Evolutionary conservation across 768 basidiomycete genomes (phyloP).

Genomic region (Lactarius evosmus): DNA sequence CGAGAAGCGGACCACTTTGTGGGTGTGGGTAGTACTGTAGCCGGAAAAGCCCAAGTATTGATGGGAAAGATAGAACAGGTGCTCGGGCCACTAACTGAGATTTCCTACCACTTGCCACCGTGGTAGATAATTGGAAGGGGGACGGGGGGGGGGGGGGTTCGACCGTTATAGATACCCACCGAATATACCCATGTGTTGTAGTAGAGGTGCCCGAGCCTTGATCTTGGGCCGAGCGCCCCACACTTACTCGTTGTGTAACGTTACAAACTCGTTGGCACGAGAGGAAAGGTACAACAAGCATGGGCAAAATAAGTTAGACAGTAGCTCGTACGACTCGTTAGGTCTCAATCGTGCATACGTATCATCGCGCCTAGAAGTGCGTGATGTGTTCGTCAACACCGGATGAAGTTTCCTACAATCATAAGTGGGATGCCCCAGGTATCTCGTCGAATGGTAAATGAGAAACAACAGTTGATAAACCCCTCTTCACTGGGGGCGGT

Average conservation of each 20-base stretch:
- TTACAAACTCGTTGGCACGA: constrained; percentile 1
- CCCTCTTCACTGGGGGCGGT: constrained; percentile 56
- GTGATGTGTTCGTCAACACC: constrained; percentile 34
- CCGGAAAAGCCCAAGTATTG: too few relatives aligned
- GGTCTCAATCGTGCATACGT: neutral
- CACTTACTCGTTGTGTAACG: neutral
- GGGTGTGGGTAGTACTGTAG: too few relatives aligned
- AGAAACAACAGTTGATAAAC: constrained; percentile 84
- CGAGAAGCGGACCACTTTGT: too few relatives aligned
- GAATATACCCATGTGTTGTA: too few relatives aligned
- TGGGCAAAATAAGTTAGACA: constrained; percentile 3
- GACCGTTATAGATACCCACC: too few relatives aligned
- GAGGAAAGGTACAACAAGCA: neutral
- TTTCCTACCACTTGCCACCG: too few relatives aligned
- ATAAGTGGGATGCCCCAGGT: constrained; percentile 86
- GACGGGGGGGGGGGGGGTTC: too few relatives aligned
- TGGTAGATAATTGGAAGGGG: too few relatives aligned
- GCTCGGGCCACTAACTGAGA: too few relatives aligned
- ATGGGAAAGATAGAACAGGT: too few relatives aligned
- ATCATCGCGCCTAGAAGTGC: neutral
- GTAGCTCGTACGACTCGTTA: constrained; percentile 1
- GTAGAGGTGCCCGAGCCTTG: too few relatives aligned
- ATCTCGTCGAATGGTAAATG: constrained; percentile 83
- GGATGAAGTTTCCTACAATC: constrained; percentile 89
- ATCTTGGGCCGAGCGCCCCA: neutral